A percentile compares a stretch with the other conserved stretches of the same genome.
Conservation (phyloP, 192 early-diverging fungal genomes). For the Allomyces macrogynus region DNA sequence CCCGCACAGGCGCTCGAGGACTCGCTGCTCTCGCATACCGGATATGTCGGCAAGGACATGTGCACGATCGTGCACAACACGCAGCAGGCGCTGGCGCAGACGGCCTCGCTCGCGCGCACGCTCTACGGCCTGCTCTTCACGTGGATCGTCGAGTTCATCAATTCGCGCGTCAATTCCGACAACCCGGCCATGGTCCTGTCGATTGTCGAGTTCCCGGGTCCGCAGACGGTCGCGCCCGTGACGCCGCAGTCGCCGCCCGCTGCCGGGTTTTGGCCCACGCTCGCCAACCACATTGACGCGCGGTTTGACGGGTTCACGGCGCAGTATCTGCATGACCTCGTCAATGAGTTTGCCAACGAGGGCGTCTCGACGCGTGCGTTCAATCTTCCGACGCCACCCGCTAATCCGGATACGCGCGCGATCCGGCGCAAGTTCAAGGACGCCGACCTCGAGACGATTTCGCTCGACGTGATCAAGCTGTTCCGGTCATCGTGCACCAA, state of each 20-base stretch:
- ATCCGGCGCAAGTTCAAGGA: constrained; percentile 36
- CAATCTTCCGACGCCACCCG: not conserved
- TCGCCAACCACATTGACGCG: constrained; percentile 63
- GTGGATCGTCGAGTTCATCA: constrained; percentile 67
- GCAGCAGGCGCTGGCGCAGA: constrained; percentile 41
- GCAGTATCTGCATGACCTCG: constrained; percentile 47
- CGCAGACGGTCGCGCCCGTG: not conserved
- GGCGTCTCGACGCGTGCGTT: constrained; percentile 22
- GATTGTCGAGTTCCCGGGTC: not conserved
- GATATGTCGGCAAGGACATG: constrained; percentile 59
- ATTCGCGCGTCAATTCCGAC: constrained; percentile 17
- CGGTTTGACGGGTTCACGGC: constrained; percentile 57
- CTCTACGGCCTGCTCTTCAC: constrained; percentile 69
- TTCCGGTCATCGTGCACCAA: constrained; percentile 52
- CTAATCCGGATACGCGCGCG: not conserved
- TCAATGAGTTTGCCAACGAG: constrained; percentile 35
- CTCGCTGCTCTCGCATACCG: constrained; percentile 61
- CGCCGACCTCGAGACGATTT: constrained; percentile 54
- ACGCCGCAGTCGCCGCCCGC: not conserved
- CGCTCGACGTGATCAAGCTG: constrained; percentile 64
- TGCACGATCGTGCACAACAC: constrained; percentile 62
- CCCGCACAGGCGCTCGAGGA: constrained; percentile 45
- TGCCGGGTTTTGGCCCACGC: constrained; percentile 6
- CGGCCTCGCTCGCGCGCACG: constrained; percentile 49
- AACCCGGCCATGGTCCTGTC: not conserved